Evolutionary conservation across 2,329 filamentous ascomycete genomes (phyloP).

Genomic region (Ceratocystiopsis minuta): DNA sequence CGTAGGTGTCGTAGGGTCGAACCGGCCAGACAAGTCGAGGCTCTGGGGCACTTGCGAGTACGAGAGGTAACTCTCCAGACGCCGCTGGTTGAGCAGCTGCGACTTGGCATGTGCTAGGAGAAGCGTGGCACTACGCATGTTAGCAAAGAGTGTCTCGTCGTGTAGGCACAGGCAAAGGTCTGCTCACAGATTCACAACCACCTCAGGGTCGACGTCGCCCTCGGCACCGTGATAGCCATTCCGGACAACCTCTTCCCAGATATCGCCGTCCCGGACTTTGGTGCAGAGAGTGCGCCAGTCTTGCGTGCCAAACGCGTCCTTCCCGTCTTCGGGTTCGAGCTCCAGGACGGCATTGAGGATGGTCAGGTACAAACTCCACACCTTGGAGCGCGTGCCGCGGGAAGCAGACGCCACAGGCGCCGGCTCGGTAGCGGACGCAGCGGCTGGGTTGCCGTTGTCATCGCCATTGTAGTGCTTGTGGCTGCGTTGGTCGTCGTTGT

Average conservation of each 20-base stretch:
- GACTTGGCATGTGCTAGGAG: conserved; percentile 76
- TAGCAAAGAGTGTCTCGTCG: conserved; percentile 6
- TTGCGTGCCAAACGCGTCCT: conserved; percentile 66
- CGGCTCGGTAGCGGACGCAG: conserved; percentile 27
- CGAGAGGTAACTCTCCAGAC: conserved; percentile 76
- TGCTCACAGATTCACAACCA: conserved; percentile 70
- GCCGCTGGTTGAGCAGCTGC: conserved; percentile 69
- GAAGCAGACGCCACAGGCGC: conserved; percentile 68
- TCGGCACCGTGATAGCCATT: conserved; percentile 79
- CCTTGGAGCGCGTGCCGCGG: conserved; percentile 71
- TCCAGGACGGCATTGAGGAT: conserved; percentile 84
- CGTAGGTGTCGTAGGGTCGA: conserved; percentile 15
- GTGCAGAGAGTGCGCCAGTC: conserved; percentile 69
- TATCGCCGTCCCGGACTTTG: conserved; percentile 70
- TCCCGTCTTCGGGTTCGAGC: conserved; percentile 76
- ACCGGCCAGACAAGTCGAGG: conserved; percentile 50
- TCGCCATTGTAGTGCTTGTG: neutral
- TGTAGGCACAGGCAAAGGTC: too few species aligned
- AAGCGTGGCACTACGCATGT: conserved; percentile 55
- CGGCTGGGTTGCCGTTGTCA: conserved; percentile 13
- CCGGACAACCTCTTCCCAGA: conserved; percentile 88
- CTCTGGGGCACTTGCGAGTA: conserved; percentile 49
- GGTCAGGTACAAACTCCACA: conserved; percentile 94
- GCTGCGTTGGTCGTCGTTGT: conserved; percentile 14
- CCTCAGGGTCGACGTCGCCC: conserved; percentile 82